Percentiles rank a stretch among this genome's conserved stretches.
Evolutionary conservation across 371 early-diverging fungal species (phyloP).

Genomic region (Apophysomyces elegans): DNA sequence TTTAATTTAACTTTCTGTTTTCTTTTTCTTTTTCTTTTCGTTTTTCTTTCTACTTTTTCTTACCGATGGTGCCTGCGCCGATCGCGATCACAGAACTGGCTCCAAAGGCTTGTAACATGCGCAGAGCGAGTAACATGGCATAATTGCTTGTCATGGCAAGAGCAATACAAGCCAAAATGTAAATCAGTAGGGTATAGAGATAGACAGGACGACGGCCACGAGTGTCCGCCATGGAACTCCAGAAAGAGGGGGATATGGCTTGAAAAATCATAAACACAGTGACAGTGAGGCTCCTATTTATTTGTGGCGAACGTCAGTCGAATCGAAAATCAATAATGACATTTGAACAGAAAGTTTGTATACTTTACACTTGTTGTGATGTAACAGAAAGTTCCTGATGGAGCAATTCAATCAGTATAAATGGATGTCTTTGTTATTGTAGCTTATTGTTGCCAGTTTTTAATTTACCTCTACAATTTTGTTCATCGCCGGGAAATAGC

Average conservation of each 20-base stretch:
- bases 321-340: not conserved
- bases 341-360: not conserved
- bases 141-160: constrained; percentile 57
- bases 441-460: not conserved
- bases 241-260: constrained; percentile 54
- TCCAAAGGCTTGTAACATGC: constrained; percentile 71
- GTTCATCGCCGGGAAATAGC: constrained; percentile 33
- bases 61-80: constrained; percentile 70
- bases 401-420: too few species aligned
- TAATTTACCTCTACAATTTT: constrained; percentile 24
- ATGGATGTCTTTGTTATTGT: not conserved
- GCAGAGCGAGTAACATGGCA: constrained; percentile 54
- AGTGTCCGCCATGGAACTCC: constrained; percentile 70
- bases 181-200: constrained; percentile 60
- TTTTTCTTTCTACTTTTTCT: not conserved
- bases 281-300: constrained; percentile 37
- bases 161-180: constrained; percentile 62
- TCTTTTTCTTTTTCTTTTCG: too few species aligned
- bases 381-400: constrained; percentile 10
- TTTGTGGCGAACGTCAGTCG: not conserved
- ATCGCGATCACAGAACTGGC: constrained; percentile 68
- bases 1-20: constrained; percentile 1
- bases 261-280: constrained; percentile 51
- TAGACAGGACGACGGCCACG: constrained; percentile 70
- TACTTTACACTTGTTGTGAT: constrained; percentile 25